These are phyloP conservation scores for Teratosphaeria destructans DNA, from an alignment of 2,329 filamentous ascomycete genomes.

Conservation along the genomic window DNA sequence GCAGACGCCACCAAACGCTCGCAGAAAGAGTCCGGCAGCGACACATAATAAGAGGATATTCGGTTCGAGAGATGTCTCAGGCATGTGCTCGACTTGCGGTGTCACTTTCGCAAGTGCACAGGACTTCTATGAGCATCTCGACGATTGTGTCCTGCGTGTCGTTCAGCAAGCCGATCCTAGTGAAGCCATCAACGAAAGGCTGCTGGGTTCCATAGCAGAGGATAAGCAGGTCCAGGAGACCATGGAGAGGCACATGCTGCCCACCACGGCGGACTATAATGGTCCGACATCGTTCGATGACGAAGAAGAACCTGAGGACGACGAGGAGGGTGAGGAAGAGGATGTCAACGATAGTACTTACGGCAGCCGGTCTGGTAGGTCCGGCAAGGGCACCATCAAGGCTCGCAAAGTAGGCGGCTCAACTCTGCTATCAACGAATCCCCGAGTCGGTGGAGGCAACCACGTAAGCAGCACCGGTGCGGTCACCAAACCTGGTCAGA, in stretches of 20 bases:
- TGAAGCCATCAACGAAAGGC: slow-evolving; percentile 47
- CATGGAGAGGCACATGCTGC: slow-evolving; percentile 47
- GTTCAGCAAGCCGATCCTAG: slow-evolving; percentile 50
- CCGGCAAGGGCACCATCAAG: slow-evolving; percentile 39
- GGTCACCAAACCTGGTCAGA: slow-evolving; percentile 38
- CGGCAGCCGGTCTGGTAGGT: slow-evolving; percentile 36
- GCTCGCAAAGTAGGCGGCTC: slow-evolving; percentile 40
- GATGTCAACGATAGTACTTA: slow-evolving; percentile 45
- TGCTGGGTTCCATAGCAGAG: slow-evolving; percentile 48
- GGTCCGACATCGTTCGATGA: slow-evolving; percentile 39
- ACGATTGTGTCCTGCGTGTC: slow-evolving; percentile 55
- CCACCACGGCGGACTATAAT: slow-evolving; percentile 36
- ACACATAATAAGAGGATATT: slow-evolving; percentile 50
- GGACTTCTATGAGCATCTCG: slow-evolving; percentile 95
- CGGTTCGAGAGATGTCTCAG: slow-evolving; percentile 63
- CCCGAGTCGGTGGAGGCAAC: slow-evolving; percentile 35
- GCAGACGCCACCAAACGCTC: slow-evolving; percentile 83
- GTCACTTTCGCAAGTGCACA: slow-evolving; percentile 76
- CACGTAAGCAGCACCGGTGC: slow-evolving; percentile 26
- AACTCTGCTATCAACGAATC: slow-evolving; percentile 40
- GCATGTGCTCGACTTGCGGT: slow-evolving; percentile 86
- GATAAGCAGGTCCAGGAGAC: slow-evolving; percentile 48
- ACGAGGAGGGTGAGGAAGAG: slow-evolving; percentile 46
- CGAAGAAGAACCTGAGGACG: slow-evolving; percentile 50
- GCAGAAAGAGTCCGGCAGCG: slow-evolving; percentile 54